Base-by-base conservation (phyloP, 345 rosid species). In the Trapa incisa region DNA sequence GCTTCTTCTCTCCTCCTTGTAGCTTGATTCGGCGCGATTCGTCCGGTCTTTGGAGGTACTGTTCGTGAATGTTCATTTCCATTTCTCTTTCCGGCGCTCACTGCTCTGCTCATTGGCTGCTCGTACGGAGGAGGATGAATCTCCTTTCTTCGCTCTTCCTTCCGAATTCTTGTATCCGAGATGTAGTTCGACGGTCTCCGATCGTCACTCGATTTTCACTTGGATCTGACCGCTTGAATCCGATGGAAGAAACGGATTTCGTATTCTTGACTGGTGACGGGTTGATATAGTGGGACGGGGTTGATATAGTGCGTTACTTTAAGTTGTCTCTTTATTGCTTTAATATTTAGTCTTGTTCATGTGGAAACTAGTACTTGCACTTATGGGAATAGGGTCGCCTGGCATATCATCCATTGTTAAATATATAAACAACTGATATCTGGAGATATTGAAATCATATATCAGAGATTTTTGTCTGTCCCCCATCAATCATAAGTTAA, bases 151-250 rank as follows among this genome's bases (percentile, higher is more conserved):
- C 66, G 48, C 48, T 45, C 48, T 45, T 9, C 66, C 22, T 16
- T 1, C 14, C 11, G 66, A 4, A 6, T 12, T 45, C 12, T 2
- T 45, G 13, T 1, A 45, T 9, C 48, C 22, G 54, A 17, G 57
- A 32, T 65, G 37, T 53, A 36, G 56, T 33, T 16, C 39, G 22
- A 2, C 33, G 66, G 41, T 64, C 5, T 16, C n/a, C 69, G 33
- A 38, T 50, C 50, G 50, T 16, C 52, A 52, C 61, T 29, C 17
- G 61, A 67, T 67, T 47, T 1, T 54, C 69, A 52, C 29, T 67
- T 52, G 61, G 69, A 15, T 42, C 36, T 37, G 61, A 22, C 38
- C 11, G 15, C 29, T 36, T 13, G 5, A 50, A 50, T 50, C 54
- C 5, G 54, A 50, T 4, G n/a, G 54, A 50, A 22, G n/a, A 6